phyloP scores from a whole-genome alignment of 176 grass and related monocot genomes.

The Oryza glaberrima region DNA sequence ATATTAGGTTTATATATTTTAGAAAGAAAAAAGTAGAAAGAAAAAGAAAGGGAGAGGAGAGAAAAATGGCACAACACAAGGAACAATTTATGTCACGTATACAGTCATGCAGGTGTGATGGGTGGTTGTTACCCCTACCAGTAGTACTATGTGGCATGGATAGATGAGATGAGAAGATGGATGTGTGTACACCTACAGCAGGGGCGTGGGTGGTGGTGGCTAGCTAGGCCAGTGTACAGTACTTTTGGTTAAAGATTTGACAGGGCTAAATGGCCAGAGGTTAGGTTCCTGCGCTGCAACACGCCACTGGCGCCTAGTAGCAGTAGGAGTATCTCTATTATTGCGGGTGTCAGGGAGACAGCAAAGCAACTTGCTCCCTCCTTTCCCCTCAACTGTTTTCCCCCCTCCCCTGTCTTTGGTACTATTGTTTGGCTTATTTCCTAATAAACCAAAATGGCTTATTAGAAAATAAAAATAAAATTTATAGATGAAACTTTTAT shows the following conservation, averaged over 20 bases:
- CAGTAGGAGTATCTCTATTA: conserved; percentile 18
- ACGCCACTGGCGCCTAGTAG: neutral
- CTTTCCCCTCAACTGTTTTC: conserved; percentile 50
- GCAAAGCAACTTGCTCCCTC: conserved; percentile 59
- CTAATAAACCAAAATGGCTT: too few relatives aligned
- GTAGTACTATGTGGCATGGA: too few relatives aligned
- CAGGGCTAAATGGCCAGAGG: neutral
- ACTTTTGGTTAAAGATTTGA: conserved; percentile 39
- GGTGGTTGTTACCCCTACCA: neutral
- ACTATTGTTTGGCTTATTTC: too few relatives aligned
- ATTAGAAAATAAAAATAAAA: too few relatives aligned
- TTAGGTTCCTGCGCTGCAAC: neutral
- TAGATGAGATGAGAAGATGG: too few relatives aligned
- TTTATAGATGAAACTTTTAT: too few relatives aligned
- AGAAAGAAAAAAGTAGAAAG: neutral
- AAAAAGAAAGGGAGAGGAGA: neutral
- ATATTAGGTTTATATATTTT: too few relatives aligned
- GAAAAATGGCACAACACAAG: conserved; percentile 20
- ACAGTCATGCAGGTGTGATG: neutral
- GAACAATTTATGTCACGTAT: conserved; percentile 33
- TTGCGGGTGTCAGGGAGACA: conserved; percentile 64
- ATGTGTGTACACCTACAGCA: too few relatives aligned
- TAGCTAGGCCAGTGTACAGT: neutral
- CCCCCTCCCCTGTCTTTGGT: neutral
- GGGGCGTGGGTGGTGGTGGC: neutral